A percentile compares a stretch with the other conserved stretches of the same genome.
Conservation (phyloP, 805 yeast genomes). For the Wickerhamia fluorescens region DNA sequence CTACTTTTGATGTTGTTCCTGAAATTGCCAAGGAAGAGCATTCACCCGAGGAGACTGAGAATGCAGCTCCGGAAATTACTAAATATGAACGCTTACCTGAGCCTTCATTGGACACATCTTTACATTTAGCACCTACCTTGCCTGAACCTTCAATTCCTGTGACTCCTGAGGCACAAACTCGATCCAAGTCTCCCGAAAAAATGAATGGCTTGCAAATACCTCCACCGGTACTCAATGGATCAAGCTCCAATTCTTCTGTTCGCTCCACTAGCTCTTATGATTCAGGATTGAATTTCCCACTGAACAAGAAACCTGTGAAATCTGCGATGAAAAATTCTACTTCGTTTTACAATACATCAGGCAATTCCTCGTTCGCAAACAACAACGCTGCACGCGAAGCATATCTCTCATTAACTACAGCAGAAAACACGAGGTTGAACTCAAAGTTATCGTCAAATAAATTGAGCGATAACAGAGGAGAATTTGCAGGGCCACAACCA, state of each 20-base stretch:
- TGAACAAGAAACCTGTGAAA: too few species aligned
- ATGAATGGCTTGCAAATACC: conserved; percentile 11
- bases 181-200: too few species aligned
- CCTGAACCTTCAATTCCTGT: conserved; percentile 3
- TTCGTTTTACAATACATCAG: conserved; percentile 13
- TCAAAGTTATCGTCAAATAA: conserved; percentile 46
- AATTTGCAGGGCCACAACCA: conserved; percentile 4
- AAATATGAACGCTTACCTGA: too few species aligned
- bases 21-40: conserved; percentile 20
- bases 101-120: too few species aligned
- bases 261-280: conserved; percentile 22
- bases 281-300: too few species aligned
- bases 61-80: too few species aligned
- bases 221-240: conserved; percentile 6
- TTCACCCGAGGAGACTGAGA: too few species aligned
- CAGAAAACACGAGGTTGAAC: conserved; percentile 71
- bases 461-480: conserved; percentile 16
- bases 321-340: conserved; percentile 44
- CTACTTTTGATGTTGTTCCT: conserved; percentile 25
- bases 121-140: too few species aligned
- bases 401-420: conserved; percentile 63
- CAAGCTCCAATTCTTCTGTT: conserved; percentile 25
- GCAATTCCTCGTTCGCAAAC: conserved; percentile 2
- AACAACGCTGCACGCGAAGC: conserved; percentile 51
- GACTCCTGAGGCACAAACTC: conserved; percentile 1